Base-by-base conservation (phyloP, 306 rosid genomes). In the Vigna hirtella region DNA sequence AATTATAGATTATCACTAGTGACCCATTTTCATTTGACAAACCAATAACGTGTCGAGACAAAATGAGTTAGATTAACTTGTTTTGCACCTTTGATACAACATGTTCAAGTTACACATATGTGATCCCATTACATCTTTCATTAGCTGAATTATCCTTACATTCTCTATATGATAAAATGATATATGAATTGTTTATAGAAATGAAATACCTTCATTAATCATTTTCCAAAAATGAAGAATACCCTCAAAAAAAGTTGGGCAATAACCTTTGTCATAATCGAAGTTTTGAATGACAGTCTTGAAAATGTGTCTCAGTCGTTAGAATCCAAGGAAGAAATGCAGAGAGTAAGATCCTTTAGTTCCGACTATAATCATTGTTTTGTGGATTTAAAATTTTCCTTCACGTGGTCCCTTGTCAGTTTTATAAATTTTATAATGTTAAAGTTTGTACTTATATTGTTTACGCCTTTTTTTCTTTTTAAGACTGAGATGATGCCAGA, bases 201-300 rank as follows among this genome's bases (percentile, higher is more conserved):
- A 20, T 20, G 22, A 20, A 20, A 20, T 20, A 20, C 20, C 20
- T 20, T 20, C 20, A 20, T 20, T 20, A 1, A 20, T 20, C 22
- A 20, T 20, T 20, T 20, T 20, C 22, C 22, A 95, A 84, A 90
- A 90, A 34, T 87, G 88, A 85, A 98, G 96, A 1, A 80, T 95
- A 30, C 97, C 99, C 36, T 87, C 92, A 1, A 81, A 89, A 57
- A 97, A 93, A 45, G 97, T 98, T 0, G 99, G 88, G 99, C 98
- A 9, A 93, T 95, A 81, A 95, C 96, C 13, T 87, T 89, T 85
- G 92, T 91, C 73, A 92, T 95, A 62, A 95, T 91, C 9, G 96
- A 90, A 78, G 98, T 95, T 7, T 78, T 95, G 82, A 95, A 87
- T 63, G 98, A 95, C 36, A 95, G 96, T 48, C 79, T 93, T 79